Percentiles rank a stretch among this genome's conserved stretches.
Conservation (phyloP, 306 rosid species). For the Vicia sativa region DNA sequence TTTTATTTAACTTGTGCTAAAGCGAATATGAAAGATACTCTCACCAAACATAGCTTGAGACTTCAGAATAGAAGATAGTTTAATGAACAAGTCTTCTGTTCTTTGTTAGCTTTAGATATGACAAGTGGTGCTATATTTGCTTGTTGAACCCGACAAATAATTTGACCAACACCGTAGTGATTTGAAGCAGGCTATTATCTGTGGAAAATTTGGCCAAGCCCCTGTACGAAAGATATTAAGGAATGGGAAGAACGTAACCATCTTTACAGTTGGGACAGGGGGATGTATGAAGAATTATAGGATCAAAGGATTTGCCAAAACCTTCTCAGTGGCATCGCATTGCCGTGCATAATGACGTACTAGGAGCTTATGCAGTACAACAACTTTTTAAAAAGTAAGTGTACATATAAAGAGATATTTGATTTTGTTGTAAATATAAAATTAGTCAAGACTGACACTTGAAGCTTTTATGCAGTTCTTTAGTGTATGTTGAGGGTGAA, state of each 20-base stretch:
- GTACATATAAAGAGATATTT: conserved; percentile 14
- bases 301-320: conserved; percentile 67
- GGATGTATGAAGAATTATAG: conserved; percentile 73
- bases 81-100: conserved; percentile 12
- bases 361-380: conserved; percentile 90
- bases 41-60: conserved; percentile 14
- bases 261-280: conserved; percentile 98
- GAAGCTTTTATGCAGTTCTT: conserved; percentile 68
- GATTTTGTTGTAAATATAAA: conserved; percentile 9
- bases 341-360: conserved; percentile 81
- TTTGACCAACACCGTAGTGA: conserved; percentile 37
- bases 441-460: conserved; percentile 45
- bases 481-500: conserved; percentile 95
- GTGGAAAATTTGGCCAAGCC: conserved; percentile 93
- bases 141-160: conserved; percentile 17
- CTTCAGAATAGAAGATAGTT: conserved; percentile 16
- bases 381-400: conserved; percentile 78
- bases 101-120: background rate
- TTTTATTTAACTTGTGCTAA: too few species aligned
- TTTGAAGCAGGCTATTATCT: conserved; percentile 75
- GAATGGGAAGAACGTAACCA: conserved; percentile 75
- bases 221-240: conserved; percentile 95
- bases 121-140: conserved; percentile 13
- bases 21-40: background rate
- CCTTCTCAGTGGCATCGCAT: conserved; percentile 96